A percentile compares a stretch with the other conserved stretches of the same genome.
Conservation (phyloP, 306 rosid species). For the Trifolium dubium region DNA sequence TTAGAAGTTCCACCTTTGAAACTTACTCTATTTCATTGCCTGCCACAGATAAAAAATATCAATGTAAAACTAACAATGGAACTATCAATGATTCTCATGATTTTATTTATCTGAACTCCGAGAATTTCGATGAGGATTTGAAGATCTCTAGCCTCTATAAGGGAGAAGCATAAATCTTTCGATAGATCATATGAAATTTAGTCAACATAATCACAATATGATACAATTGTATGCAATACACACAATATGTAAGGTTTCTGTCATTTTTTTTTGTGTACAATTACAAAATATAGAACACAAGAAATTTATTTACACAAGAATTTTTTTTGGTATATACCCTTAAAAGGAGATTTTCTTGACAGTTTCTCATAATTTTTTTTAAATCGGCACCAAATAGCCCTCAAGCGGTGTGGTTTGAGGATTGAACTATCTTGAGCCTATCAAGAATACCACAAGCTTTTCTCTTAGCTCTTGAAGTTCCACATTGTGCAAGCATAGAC, state of each 20-base stretch:
- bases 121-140: constrained; percentile 25
- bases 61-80: neutral
- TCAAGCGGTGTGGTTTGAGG: constrained; percentile 61
- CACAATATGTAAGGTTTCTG: neutral
- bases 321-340: constrained; percentile 7
- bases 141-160: neutral
- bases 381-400: constrained; percentile 6
- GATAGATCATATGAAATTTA: neutral
- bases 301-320: constrained; percentile 21
- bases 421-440: constrained; percentile 52
- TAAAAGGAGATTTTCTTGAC: neutral
- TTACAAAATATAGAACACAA: constrained; percentile 10
- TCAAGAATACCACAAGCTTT: constrained; percentile 73
- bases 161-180: neutral
- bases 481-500: constrained; percentile 57
- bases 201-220: neutral
- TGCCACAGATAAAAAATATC: neutral
- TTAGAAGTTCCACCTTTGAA: neutral
- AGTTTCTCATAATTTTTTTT: neutral
- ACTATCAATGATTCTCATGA: neutral
- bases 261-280: neutral
- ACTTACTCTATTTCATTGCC: neutral
- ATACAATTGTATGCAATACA: constrained; percentile 11
- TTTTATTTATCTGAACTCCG: constrained; percentile 2
- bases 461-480: constrained; percentile 76